Base-by-base conservation (phyloP, 345 rosid species). In the Eucalyptus polybractea region DNA sequence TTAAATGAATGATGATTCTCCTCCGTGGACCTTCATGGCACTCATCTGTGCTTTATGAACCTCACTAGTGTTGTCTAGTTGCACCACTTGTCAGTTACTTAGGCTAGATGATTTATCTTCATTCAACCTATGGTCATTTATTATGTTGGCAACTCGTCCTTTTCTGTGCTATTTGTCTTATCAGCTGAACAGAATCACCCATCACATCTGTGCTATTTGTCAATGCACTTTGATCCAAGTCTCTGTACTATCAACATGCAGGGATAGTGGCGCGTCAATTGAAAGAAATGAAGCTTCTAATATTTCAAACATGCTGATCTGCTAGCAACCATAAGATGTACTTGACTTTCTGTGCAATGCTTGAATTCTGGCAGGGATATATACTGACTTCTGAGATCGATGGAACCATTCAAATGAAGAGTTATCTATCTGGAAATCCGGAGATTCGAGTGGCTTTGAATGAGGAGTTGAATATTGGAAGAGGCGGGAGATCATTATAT, bases 321-420 rank as follows among this genome's bases (percentile, higher is more conserved):
- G 83, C 85, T 21, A 40, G 42, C 47, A 40, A 37, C 85, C 47
- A 76, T 76, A 76, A 76, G 29, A 76, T 76, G 47, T 40, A 76
- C 47, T 76, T 40, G 85, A 76, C 47, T 76, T 22, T 76, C 85
- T 76, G 85, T 24, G 24, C 15, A 22, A 40, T 76, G 85, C 85
- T 76, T 76, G 85, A 76, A 76, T 54, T 86, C 92, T 65, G 69
- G 91, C 95, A 96, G 99, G 99, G 99, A 86, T 98, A 97, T 90
- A 97, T 98, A 90, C 92, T 98, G 92, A 98, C 99, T 87, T 97
- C 99, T 65, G 99, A 98, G 92, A 97, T 98, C 88, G 99, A 98
- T 92, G 99, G 99, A 80, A 98, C 99, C 90, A 98, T 98, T 93
- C 99, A 98, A 96, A 98, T 97, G 99, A 98, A 98, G 95, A 98